Base-by-base conservation (phyloP, 495 filamentous ascomycete species). In the Aspergillus conjunctus region DNA sequence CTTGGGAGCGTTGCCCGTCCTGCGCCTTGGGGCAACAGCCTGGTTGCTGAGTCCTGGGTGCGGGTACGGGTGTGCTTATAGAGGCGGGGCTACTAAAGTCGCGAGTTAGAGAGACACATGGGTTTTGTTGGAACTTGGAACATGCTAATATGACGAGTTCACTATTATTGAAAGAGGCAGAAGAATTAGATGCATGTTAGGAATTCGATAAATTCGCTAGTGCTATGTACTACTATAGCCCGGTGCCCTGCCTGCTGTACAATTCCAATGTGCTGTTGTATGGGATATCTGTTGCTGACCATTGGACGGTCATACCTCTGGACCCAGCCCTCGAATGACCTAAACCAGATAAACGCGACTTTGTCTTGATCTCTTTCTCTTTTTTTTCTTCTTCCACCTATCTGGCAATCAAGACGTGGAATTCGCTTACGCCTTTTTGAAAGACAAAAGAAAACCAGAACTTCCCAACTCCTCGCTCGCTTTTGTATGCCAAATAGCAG, bases 191-290 rank as follows among this genome's bases (percentile, higher is more conserved):
- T 8, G 8, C 1, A 51, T 18, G 26, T n/a, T 20, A 20, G 4
- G 53, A 53, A 46, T 22, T 41, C 11, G 7, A 44, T 54, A 54
- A 50, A 11, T 56, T 51, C n/a, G 43, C 32, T 61, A 65, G 49
- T 43, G 49, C 62, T 61, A 65, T 65, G 53, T 61, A 65, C 54
- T 51, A 46, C 62, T 65, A 65, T 54, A 26, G 45, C 31, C 48
- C 53, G 34, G 32, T 58, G 31, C 54, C 54, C 58, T 26, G 2
- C 5, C 48, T 31, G 56, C 53, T 64, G 57, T 64, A 60, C 62
- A 64, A 43, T 60, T 48, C 50, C 31, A 49, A 56, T 46, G 12
- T 15, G 17, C 44, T 46, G 26, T 26, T 26, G 26, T 26, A 26
- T 26, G 5, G 2, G 26, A 41, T 12, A 7, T 3, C 10, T 41